Percentiles rank a stretch among this genome's conserved stretches.
Evolutionary conservation across 1,284 basidiomycete genomes (phyloP).

Genomic region (Pterulicium gracile): DNA sequence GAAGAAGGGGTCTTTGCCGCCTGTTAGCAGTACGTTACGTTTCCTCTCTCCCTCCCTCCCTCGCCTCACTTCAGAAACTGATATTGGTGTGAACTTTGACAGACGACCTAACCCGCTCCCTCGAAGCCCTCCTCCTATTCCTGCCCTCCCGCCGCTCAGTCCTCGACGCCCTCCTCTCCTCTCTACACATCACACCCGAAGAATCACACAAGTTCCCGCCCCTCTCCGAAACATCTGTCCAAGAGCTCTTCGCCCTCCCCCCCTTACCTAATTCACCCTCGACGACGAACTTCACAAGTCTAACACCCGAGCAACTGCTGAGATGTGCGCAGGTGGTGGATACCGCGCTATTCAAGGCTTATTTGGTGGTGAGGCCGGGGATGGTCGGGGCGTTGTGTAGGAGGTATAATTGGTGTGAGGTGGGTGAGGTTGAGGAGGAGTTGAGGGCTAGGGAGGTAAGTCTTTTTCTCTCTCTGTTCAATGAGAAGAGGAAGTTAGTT

Average conservation of each 20-base stretch:
- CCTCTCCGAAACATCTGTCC: constrained; percentile 56
- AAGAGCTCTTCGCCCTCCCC: constrained; percentile 70
- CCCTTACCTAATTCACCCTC: too few species aligned
- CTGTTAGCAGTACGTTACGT: constrained; percentile 17
- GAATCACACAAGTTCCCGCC: constrained; percentile 51
- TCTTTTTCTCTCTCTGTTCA: constrained; percentile 5
- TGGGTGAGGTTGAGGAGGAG: constrained; percentile 88
- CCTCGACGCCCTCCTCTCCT: constrained; percentile 62
- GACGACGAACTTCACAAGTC: constrained; percentile 49
- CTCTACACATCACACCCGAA: constrained; percentile 60
- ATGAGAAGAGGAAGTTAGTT: constrained; percentile 3
- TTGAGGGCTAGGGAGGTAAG: constrained; percentile 71
- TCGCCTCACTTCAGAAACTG: background rate
- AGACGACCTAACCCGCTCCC: constrained; percentile 54
- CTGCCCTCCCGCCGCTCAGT: constrained; percentile 83
- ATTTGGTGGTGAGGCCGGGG: constrained; percentile 74
- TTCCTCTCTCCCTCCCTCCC: background rate
- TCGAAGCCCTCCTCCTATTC: constrained; percentile 62
- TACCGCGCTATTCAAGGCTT: constrained; percentile 92
- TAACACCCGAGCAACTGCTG: constrained; percentile 74
- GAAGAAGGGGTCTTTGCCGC: constrained; percentile 24
- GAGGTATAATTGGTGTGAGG: constrained; percentile 94
- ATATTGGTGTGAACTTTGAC: constrained; percentile 10
- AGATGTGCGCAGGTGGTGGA: constrained; percentile 91
- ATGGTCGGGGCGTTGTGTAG: constrained; percentile 85